Base-by-base conservation (phyloP, 345 rosid genomes). In the Sonneratia caseolaris region DNA sequence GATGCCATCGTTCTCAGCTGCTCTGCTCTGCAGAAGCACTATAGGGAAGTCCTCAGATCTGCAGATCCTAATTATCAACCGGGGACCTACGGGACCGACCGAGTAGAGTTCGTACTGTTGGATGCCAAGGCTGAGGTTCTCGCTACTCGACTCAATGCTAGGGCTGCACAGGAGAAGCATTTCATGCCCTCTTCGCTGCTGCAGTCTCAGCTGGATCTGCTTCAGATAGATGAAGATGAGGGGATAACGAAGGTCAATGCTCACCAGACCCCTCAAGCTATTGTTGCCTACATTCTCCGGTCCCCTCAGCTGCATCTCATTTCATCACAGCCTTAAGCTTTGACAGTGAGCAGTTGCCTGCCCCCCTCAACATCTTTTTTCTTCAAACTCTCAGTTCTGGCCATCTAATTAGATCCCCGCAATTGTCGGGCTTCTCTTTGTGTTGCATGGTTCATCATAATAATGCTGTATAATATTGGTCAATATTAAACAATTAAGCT, bases 171-270 rank as follows among this genome's bases (percentile, higher is more conserved):
- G 68, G 92, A 89, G 76, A 81, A 82, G 53, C 97, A 90, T 81
- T 95, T 90, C 79, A 95, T 95, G 97, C 88, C 97, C 0, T 72
- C 78, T 8, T 72, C 83, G n/a, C 90, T 92, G 75, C 79, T 95
- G 76, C 88, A 85, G 53, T 92, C 97, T 37, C 97, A 92, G 72
- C 70, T 95, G 70, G 97, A 95, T 66, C 69, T 86, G 79, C 89
- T 91, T 64, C 83, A 84, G 74, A 80, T 84, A 18, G 92, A 90
- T 76, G 88, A 86, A 35, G 82, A 53, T 8, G 97, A 91, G 79
- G 79, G 81, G 57, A 83, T 95, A 37, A 69, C 70, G 24, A 86
- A 82, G 73, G 77, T 95, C 21, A 87, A 89, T 75, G 91, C 84
- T n/a, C 68, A 83, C 69, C 56, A 79, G 37, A 84, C 76, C 64